Base-by-base conservation (phyloP, 257 asterid species). In the Salvia miltiorrhiza region DNA sequence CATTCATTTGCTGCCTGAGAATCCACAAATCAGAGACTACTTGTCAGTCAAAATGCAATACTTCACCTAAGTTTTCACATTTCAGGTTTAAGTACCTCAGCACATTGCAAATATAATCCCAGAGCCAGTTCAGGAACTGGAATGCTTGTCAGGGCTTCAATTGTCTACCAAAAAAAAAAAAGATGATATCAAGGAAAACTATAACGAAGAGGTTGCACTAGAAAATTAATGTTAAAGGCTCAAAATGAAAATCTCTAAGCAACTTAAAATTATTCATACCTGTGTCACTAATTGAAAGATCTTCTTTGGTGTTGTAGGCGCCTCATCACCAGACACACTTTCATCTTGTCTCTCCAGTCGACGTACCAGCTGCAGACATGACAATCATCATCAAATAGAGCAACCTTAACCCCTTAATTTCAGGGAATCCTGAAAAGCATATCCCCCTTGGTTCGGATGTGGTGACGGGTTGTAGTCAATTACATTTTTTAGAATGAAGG, bases 1-100 rank as follows among this genome's bases (percentile, higher is more conserved):
- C 88, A 87, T 80, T 91, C 95, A 75, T 91, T 88, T 77, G 99
- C 97, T 73, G 93, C 98, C 99, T 94, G 91, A 61, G 75, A 82
- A 80, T 64, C 60, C 76, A 71, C 65, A 77, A 47, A 39, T 69
- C 60, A 74, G 69, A 62, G 77, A 69, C 48, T 43, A 78, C 49
- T 71, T 55, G 59, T 76, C 48, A 78, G 62, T 69, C 11, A 32
- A 63, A 47, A 70, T 69, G 77, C 28, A 45, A 5, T 45, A 35
- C 41, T 26, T 35, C 63, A 69, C 43, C 58, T 30, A 67, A 73
- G 55, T 45, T 43, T 3, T 13, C 24, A 61, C n/a, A 13, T 63
- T 55, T 54, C 45, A 64, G 49, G 61, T 2, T 28, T 35, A 76
- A 63, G 65, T 86, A 94, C 99, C 98, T 94, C 99, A 69, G 99